Evolutionary conservation across 2,329 filamentous ascomycete genomes (phyloP), one percentile per base, ranked within the genome.

Genomic region (Diplodia corticola): DNA sequence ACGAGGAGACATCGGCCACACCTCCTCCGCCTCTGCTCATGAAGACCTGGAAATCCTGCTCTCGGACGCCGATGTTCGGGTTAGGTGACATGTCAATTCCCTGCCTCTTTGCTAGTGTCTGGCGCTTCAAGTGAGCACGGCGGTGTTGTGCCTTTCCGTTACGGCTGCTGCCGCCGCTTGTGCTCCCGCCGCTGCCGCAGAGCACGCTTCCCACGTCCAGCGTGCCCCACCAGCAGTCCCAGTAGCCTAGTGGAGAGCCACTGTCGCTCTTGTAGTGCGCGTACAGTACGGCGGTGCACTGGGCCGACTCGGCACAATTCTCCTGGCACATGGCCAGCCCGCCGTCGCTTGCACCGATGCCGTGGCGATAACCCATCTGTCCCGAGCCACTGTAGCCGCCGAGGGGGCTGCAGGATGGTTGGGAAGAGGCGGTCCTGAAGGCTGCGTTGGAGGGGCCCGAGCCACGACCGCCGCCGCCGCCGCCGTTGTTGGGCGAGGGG

Each of bases 221-320:
- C 1, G 24, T n/a, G 2, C 64, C 64, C 22, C 22, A 53, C 64
- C 64, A 66, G 35, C 64, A 66, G 33, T 66, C 64, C 64, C 64
- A 66, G 55, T 66, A 66, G 22, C 64, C 64, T 24, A 54, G 35
- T 7, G 64, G 55, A 15, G 54, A 61, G 64, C 64, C 35, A 17
- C 20, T 30, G 20, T 66, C 64, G 9, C 30, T 30, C 10, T 28
- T 13, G 46, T 61, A 66, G 33, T 66, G 64, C 10, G 53, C 55
- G 44, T 53, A 61, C 5, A 66, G 35, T 6, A 48, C 24, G 17
- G 44, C 55, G 48, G 30, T 46, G 46, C 54, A 66, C 5, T 20
- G 46, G 9, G 17, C 10, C 24, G 12, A 22, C 15, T 17, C 35
- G 6, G 54, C 55, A 22, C 63, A 65, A 33, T 60, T 44, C 17